phyloP scores from a whole-genome alignment of 192 early-diverging fungal genomes.

The Coemansia sp. region DNA sequence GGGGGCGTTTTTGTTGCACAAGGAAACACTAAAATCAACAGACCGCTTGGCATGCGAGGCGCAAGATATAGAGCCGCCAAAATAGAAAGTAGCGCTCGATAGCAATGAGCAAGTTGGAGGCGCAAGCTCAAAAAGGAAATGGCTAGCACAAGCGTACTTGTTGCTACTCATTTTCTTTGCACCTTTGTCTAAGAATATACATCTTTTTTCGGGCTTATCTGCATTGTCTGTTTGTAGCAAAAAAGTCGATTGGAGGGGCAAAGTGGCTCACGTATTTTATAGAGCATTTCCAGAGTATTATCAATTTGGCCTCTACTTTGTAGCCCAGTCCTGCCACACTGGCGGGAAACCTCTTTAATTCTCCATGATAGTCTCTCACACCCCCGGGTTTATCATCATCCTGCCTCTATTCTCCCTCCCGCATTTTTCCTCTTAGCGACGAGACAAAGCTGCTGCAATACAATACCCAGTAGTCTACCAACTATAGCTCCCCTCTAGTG shows the following conservation, averaged over 20 bases:
- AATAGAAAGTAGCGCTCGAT: background rate
- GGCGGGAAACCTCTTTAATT: background rate
- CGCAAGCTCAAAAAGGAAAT: background rate
- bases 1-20: background rate
- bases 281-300: background rate
- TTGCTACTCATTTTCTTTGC: background rate
- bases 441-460: background rate
- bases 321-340: background rate
- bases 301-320: background rate
- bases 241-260: background rate
- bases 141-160: background rate
- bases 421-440: background rate
- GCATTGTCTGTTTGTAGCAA: background rate
- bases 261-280: background rate
- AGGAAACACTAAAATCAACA: background rate
- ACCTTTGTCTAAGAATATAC: background rate
- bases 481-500: background rate
- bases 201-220: background rate
- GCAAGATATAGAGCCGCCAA: background rate
- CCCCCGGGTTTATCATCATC: background rate
- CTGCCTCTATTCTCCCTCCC: background rate
- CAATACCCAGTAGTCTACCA: background rate
- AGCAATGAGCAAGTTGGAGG: background rate
- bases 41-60: background rate
- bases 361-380: constrained; percentile 4